These are phyloP conservation scores for Panicum virgatum DNA, from an alignment of 202 grass and related monocot genomes.

Conservation along the genomic window DNA sequence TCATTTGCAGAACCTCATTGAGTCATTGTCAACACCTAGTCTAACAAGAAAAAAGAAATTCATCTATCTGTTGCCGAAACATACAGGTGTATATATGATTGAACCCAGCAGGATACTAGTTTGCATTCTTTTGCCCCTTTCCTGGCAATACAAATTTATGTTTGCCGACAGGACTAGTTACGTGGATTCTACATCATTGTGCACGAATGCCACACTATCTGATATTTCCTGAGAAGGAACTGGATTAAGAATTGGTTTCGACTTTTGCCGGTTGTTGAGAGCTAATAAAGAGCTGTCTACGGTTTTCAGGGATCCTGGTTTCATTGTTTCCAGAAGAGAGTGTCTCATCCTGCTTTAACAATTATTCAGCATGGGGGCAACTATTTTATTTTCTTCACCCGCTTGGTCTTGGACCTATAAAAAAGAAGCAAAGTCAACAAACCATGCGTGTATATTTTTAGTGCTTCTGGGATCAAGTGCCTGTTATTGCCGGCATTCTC, in stretches of 20 bases:
- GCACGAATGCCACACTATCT: neutral
- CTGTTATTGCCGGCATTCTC: constrained; percentile 1
- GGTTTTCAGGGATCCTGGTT: constrained; percentile 32
- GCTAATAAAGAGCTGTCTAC: neutral
- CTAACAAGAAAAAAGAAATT: neutral
- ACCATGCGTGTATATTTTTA: constrained; percentile 6
- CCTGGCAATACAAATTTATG: neutral
- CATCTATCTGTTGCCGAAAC: neutral
- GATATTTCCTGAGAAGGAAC: neutral
- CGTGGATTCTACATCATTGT: neutral
- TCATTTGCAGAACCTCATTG: neutral
- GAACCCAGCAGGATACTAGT: neutral
- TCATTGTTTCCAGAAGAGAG: constrained; percentile 16
- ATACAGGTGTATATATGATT: neutral
- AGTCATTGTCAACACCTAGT: neutral
- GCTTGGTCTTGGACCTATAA: neutral
- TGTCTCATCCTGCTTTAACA: neutral
- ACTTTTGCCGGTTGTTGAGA: constrained; percentile 16
- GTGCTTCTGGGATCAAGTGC: constrained; percentile 40
- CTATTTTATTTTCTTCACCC: neutral
- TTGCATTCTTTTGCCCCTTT: neutral
- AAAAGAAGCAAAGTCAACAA: constrained; percentile 19
- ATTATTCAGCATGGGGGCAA: neutral
- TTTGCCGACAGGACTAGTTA: neutral
- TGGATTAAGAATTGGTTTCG: neutral